Base-by-base conservation (phyloP, 345 rosid species). In the Acer yangbiense region DNA sequence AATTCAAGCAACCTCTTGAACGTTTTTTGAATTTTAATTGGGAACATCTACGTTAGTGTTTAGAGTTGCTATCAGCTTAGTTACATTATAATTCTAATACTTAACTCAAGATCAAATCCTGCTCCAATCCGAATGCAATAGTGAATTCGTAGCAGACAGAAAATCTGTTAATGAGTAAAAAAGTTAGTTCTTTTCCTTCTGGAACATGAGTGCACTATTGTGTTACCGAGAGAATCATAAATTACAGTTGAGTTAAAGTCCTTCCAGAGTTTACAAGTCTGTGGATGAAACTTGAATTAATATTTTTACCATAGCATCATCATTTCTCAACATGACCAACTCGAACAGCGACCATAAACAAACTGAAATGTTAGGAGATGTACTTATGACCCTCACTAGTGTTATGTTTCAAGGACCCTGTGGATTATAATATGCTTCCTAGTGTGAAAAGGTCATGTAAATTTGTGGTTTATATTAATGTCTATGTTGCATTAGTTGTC, bases 21-120 rank as follows among this genome's bases (percentile, higher is more conserved):
- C 35, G 9, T 74, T 25, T 41, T 14, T 60, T 74, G 62, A 74
- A 74, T 74, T 27, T 63, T 69, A 29, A 4, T 29, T 27, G 43
- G 60, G 60, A 48, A 18, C 8, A 41, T 16, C 16, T 73, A 48
- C 27, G 46, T 63, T 65, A 27, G 46, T 27, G 14, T 7, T 62
- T 63, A 44, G 44, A 17, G 27, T 23, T 73, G 60, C 60, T 4
- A 46, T 44, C 39, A 4, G 14, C 54, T 62, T 2, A 23, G 13
- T 23, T 39, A 58, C 18, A 10, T 64, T 17, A 25, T 43, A 46
- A 11, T 23, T 35, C 54, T 58, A 23, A 7, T 46, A 29, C 32
- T 29, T 29, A 29, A 29, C 32, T 29, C 3, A 18, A 17, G 50
- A 25, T 18, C 52, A 69, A 25, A 50, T 69, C 20, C 14, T 29